phyloP scores from a whole-genome alignment of 164 flowering plant species.

The Stephania cephalantha region DNA sequence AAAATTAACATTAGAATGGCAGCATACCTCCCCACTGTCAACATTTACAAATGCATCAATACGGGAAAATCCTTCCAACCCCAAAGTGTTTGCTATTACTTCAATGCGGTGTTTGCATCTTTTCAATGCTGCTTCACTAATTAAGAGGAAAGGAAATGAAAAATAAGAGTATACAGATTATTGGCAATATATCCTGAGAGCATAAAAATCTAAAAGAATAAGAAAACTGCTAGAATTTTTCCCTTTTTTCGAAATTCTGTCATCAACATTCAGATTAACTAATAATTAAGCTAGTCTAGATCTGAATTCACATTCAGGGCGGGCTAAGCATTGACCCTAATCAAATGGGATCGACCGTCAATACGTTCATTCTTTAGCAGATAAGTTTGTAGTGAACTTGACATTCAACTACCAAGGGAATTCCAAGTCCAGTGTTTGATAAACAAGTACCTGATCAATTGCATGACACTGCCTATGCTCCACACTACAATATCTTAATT shows the following conservation, averaged over 20 bases:
- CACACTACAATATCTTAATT: too few relatives aligned
- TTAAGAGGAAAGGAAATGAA: conserved; percentile 3
- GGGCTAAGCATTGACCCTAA: too few relatives aligned
- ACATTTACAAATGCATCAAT: conserved; percentile 88
- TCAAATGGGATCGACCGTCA: not conserved
- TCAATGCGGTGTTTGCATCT: conserved; percentile 66
- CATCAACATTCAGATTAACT: too few relatives aligned
- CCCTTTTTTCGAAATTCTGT: too few relatives aligned
- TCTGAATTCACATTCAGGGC: not conserved
- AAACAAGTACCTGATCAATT: too few relatives aligned
- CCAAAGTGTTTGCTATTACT: conserved; percentile 68
- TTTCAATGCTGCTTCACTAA: conserved; percentile 55
- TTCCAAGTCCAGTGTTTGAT: not conserved
- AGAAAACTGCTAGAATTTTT: not conserved
- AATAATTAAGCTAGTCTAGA: not conserved
- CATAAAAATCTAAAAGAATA: not conserved
- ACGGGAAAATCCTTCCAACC: conserved; percentile 84
- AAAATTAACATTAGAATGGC: conserved; percentile 3
- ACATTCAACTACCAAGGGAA: not conserved
- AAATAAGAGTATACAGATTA: not conserved
- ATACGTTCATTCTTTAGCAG: not conserved
- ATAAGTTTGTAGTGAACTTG: not conserved
- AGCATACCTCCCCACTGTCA: conserved; percentile 76
- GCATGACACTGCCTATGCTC: too few relatives aligned
- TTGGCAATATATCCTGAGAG: not conserved